Percentiles rank a stretch among this genome's conserved stretches.
Conservation (phyloP, 805 yeast genomes). For the Candida silvatica region DNA sequence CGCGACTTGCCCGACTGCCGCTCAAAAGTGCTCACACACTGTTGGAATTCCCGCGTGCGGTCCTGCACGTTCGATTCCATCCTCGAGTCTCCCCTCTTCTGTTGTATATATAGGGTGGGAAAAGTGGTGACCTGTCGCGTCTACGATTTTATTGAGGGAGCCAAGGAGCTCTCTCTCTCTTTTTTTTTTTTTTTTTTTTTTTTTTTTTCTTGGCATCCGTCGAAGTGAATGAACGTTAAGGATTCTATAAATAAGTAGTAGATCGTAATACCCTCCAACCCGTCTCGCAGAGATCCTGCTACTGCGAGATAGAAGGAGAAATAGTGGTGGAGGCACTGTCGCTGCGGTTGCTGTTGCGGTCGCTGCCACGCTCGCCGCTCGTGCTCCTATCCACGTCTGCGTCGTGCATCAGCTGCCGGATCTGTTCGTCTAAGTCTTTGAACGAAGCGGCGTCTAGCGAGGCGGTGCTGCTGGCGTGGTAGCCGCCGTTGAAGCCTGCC, state of each 20-base stretch:
- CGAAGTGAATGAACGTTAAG: too few species aligned
- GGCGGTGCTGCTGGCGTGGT: too few species aligned
- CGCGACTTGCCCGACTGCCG: constrained; percentile 31
- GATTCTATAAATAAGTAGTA: not conserved
- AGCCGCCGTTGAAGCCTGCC: too few species aligned
- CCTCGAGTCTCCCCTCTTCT: too few species aligned
- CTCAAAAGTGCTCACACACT: constrained; percentile 74
- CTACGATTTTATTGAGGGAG: too few species aligned
- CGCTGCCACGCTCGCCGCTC: not conserved
- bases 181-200: too few species aligned
- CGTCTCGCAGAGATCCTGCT: not conserved
- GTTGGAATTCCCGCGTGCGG: constrained; percentile 87
- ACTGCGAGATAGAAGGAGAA: not conserved
- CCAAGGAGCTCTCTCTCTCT: too few species aligned
- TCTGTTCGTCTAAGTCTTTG: constrained; percentile 2
- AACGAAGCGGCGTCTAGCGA: too few species aligned
- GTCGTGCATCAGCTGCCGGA: constrained; percentile 1
- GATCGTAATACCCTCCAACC: not conserved
- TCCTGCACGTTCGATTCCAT: constrained; percentile 51
- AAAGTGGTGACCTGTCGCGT: too few species aligned
- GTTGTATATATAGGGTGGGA: too few species aligned
- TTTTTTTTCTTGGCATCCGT: too few species aligned
- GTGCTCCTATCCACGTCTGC: not conserved
- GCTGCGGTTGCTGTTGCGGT: not conserved
- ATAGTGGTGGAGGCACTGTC: constrained; percentile 1